Evolutionary conservation across 176 grass and related monocot species (phyloP).

Genomic region (Paspalum notatum): DNA sequence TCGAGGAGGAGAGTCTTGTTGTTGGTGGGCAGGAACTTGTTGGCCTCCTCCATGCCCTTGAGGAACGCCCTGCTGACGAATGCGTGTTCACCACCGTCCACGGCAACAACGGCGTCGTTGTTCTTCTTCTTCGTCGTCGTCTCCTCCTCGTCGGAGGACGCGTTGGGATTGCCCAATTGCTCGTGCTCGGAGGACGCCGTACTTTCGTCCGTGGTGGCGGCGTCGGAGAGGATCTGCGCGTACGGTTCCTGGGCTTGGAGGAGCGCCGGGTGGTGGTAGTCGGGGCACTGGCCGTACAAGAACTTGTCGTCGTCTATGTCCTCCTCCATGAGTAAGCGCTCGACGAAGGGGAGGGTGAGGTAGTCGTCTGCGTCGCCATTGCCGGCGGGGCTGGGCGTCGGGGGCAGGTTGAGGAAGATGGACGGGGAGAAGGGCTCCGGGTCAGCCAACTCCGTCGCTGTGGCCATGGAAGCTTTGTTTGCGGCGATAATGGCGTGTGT

Average conservation of each 20-base stretch:
- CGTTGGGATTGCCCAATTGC: too few species aligned
- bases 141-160: neutral
- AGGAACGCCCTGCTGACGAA: neutral
- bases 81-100: neutral
- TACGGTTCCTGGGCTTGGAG: conserved; percentile 13
- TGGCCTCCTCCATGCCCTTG: conserved; percentile 6
- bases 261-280: neutral
- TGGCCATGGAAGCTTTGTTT: too few species aligned
- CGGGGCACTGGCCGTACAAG: neutral
- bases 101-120: neutral
- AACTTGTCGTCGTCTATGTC: neutral
- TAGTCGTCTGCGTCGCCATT: neutral
- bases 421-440: neutral
- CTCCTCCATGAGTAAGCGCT: conserved; percentile 10
- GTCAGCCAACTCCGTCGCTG: neutral
- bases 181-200: too few species aligned
- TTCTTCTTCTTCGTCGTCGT: neutral
- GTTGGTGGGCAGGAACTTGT: neutral
- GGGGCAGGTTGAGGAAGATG: neutral
- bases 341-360: neutral
- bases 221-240: conserved; percentile 22
- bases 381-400: neutral
- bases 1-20: too few species aligned
- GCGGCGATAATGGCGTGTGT: too few species aligned
- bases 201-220: neutral